Evolutionary conservation across 306 rosid genomes (phyloP), one percentile per base, ranked within the genome.

Genomic region (Trifolium pratense): DNA sequence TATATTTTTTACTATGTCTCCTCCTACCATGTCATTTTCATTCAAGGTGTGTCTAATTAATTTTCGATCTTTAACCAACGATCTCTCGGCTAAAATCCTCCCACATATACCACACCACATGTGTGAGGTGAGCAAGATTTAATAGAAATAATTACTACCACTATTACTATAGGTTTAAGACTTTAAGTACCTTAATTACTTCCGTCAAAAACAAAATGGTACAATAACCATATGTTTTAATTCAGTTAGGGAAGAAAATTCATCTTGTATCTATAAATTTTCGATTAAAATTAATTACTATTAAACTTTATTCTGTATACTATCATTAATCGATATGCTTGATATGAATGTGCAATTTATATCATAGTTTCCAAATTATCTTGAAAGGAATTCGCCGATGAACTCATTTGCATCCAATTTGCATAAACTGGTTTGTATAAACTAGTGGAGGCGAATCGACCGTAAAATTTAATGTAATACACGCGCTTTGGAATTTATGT

Each of bases 21-120:
- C 59, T 68, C 25, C 25, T 21, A 68, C 3, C 72, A 25, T 17
- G 12, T 68, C 66, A n/a, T 73, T 62, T 73, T 71, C 25, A 21
- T 21, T 21, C 25, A 21, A 9, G 3, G n/a, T 32, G 4, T 29
- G 14, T 31, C 23, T 18, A 60, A 31, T 60, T 16, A 48, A 48
- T 16, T 48, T 1, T 2, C 2, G 0, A 5, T 29, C 32, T 29
- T 29, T 29, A 29, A 29, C 32, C 32, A 29, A 29, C 32, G 4
- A 25, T 56, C 61, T 20, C 14, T 23, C 62, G 16, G 62, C 36
- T 23, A 23, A 3, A 56, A 56, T 56, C n/a, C 36, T 1, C 9
- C 34, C 32, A 13, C 63, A 34, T 57, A n/a, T n/a, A n/a, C n/a
- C 63, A 51, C 23, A 49, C 3, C 56, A 49, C 12, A 16, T 7